Base-by-base conservation (phyloP, 163 green algal species). In the Volvox carteri region DNA sequence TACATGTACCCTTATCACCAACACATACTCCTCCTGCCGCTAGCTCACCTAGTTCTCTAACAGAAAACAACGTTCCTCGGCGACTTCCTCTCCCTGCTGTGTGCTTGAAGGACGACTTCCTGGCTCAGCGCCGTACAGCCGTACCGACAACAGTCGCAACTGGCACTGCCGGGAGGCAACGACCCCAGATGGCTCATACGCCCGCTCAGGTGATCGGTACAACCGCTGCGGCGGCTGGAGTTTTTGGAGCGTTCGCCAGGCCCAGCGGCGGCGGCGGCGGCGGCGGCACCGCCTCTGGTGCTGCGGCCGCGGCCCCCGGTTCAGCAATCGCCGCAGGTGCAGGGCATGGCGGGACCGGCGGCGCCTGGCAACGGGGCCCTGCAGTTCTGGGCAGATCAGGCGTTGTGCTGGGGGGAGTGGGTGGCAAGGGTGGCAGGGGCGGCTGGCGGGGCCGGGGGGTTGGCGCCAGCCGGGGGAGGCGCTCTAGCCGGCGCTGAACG, bases 81-180 rank as follows among this genome's bases (percentile, higher is more conserved):
- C n/a, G n/a, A n/a, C n/a, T n/a, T n/a, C n/a, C n/a, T n/a, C n/a
- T n/a, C n/a, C n/a, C n/a, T n/a, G n/a, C n/a, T n/a, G n/a, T n/a
- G n/a, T n/a, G 14, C 12, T 42, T 58, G 39, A 50, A 84, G 75
- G 75, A 84, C 50, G 48, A 70, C 75, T 84, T 84, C 75, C 75
- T 84, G 30, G 75, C 75, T 21, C 75, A 84, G 75, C 46, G 46
- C n/a, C 33, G 0, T 18, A 33, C 75, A 23, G n/a, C 11, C 19
- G 11, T 7, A 1, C 30, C 11, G 6, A 33, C 5, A 19, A 30
- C 12, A 44, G n/a, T 30, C 30, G n/a, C 75, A 30, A 30, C 75
- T 18, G 75, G 9, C 30, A 37, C 74, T 28, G 28, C 72, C 39
- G 2, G 72, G 35, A 11, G 44, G 44, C 14, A n/a, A 28, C 48